phyloP scores from a whole-genome alignment of 140 eudicot species.

The Oenanthe javanica region DNA sequence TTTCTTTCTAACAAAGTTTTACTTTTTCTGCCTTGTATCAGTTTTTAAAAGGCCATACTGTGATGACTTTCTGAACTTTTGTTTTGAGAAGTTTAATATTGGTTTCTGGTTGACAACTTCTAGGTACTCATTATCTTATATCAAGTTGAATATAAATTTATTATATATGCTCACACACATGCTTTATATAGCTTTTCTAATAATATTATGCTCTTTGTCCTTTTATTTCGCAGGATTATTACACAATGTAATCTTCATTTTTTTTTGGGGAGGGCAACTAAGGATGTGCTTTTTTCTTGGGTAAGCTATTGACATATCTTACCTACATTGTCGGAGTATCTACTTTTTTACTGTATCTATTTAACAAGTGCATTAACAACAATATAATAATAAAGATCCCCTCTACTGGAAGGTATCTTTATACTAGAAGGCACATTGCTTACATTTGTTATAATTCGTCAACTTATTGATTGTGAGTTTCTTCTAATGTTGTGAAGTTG shows the following conservation, averaged over 20 bases:
- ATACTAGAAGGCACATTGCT: not conserved
- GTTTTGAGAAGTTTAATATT: constrained; percentile 59
- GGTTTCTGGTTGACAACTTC: constrained; percentile 83
- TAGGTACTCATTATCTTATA: constrained; percentile 32
- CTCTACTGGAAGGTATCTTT: not conserved
- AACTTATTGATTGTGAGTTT: constrained; percentile 4
- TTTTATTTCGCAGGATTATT: constrained; percentile 43
- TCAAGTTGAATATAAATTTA: not conserved
- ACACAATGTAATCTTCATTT: constrained; percentile 42
- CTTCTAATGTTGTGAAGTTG: constrained; percentile 12
- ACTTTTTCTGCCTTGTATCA: constrained; percentile 27
- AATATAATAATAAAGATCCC: not conserved
- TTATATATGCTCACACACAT: not conserved
- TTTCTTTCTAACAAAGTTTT: constrained; percentile 5
- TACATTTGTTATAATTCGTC: not conserved
- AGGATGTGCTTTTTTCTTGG: constrained; percentile 68
- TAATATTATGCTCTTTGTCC: constrained; percentile 10
- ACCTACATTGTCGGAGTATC: not conserved
- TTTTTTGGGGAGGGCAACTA: constrained; percentile 38
- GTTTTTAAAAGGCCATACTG: constrained; percentile 84
- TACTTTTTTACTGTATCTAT: not conserved
- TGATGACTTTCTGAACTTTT: constrained; percentile 69
- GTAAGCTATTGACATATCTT: constrained; percentile 31
- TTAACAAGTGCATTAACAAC: not conserved
- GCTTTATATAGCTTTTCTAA: not conserved